A percentile compares a stretch with the other conserved stretches of the same genome.
Conservation (phyloP, 1,284 basidiomycete species). For the Ustilago trichophora region DNA sequence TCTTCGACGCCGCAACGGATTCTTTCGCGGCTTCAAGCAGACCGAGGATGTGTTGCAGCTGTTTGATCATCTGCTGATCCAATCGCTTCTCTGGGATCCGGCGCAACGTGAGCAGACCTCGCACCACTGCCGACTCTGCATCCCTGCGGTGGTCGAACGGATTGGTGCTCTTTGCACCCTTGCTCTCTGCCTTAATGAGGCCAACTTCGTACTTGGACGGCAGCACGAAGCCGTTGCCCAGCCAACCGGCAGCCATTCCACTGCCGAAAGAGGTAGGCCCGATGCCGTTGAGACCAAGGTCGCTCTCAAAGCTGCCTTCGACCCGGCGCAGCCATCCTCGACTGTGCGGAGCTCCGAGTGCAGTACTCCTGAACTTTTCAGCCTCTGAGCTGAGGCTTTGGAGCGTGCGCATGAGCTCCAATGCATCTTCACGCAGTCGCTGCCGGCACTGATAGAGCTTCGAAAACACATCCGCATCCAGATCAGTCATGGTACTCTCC, state of each 20-base stretch:
- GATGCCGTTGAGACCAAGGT: constrained; percentile 50
- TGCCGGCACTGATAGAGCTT: constrained; percentile 58
- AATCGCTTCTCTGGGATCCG: constrained; percentile 45
- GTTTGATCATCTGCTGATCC: constrained; percentile 12
- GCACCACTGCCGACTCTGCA: constrained; percentile 38
- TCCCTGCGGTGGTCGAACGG: constrained; percentile 52
- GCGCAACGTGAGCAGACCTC: constrained; percentile 43
- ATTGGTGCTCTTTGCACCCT: constrained; percentile 31
- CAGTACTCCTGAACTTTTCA: constrained; percentile 37
- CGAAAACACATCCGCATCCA: constrained; percentile 45
- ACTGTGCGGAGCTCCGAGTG: constrained; percentile 23
- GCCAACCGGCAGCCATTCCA: constrained; percentile 64
- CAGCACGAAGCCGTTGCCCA: constrained; percentile 66
- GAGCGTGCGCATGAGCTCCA: constrained; percentile 46
- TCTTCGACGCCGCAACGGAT: neutral
- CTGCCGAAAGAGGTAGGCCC: constrained; percentile 55
- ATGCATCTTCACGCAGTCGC: constrained; percentile 53
- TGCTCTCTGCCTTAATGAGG: constrained; percentile 42
- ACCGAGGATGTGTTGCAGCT: constrained; percentile 7
- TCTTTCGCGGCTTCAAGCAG: constrained; percentile 10
- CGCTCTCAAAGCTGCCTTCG: constrained; percentile 41
- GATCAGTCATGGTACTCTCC: constrained; percentile 47
- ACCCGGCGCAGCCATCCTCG: constrained; percentile 45
- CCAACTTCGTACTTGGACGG: constrained; percentile 54
- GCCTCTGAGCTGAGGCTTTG: constrained; percentile 41